A percentile compares a stretch with the other conserved stretches of the same genome.
These are phyloP conservation scores for Aspergillus sclerotioniger DNA, from an alignment of 495 filamentous ascomycete genomes.

Conservation along the genomic window DNA sequence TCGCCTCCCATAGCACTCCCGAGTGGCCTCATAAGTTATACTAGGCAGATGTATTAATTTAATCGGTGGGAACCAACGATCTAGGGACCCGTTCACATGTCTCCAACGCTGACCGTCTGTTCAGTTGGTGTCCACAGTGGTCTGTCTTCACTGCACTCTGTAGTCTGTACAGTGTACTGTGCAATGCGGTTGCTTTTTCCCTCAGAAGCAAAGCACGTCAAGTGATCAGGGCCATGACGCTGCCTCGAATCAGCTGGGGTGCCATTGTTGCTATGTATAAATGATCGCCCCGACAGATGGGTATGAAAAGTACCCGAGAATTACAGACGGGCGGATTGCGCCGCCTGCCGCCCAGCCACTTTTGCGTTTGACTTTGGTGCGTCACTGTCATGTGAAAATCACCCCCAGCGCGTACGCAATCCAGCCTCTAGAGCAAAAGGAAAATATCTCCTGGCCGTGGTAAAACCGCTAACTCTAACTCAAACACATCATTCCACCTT, in stretches of 20 bases:
- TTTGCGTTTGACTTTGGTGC: neutral
- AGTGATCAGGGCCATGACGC: constrained; percentile 4
- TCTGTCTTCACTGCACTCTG: neutral
- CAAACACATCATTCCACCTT: neutral
- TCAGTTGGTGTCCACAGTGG: neutral
- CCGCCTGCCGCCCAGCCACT: neutral
- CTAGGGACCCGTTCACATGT: neutral
- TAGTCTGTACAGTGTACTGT: no score
- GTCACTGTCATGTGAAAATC: neutral
- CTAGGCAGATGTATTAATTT: constrained; percentile 3
- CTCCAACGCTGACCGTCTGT: neutral
- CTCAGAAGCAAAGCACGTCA: constrained; percentile 7
- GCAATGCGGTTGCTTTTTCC: neutral
- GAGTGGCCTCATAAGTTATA: neutral
- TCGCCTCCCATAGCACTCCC: neutral
- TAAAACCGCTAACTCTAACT: neutral
- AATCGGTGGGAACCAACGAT: neutral
- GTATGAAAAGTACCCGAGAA: constrained; percentile 4
- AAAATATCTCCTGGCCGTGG: neutral
- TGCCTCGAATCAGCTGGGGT: neutral
- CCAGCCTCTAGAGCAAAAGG: neutral
- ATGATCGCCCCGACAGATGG: constrained; percentile 13
- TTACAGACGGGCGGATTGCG: constrained; percentile 6
- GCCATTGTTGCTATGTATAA: constrained; percentile 12
- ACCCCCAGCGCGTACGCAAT: neutral